Conservation (phyloP, 306 rosid genomes). For the Bauhinia variegata region DNA sequence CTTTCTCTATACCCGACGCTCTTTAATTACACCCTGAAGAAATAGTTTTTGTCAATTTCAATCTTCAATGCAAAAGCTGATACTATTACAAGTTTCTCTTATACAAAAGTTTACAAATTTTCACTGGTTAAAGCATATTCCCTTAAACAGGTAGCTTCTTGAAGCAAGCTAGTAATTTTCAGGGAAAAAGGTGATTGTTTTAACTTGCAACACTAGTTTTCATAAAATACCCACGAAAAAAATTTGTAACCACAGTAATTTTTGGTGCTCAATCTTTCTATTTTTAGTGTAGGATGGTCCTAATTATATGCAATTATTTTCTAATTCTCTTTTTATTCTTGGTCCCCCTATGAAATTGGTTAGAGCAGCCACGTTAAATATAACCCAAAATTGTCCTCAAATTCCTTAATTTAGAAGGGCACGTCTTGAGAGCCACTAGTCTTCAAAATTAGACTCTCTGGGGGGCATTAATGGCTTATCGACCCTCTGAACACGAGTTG, state of each 20-base stretch:
- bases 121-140: neutral
- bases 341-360: constrained; percentile 25
- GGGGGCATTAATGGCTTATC: constrained; percentile 37
- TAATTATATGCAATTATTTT: neutral
- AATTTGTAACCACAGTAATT: too few species aligned
- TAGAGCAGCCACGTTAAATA: constrained; percentile 3
- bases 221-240: too few species aligned
- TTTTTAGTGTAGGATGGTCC: too few species aligned
- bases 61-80: constrained; percentile 35
- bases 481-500: constrained; percentile 20
- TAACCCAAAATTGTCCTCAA: constrained; percentile 31
- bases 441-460: constrained; percentile 5
- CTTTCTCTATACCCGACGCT: constrained; percentile 68
- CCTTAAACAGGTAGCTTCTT: too few species aligned
- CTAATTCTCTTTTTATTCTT: neutral
- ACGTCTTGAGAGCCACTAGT: neutral
- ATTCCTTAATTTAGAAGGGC: neutral
- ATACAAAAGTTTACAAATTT: neutral
- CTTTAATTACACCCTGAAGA: constrained; percentile 35
- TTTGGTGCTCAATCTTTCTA: too few species aligned
- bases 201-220: too few species aligned
- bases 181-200: too few species aligned
- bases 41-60: too few species aligned
- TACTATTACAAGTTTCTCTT: too few species aligned
- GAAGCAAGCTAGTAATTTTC: too few species aligned